Percentiles rank a stretch among this genome's conserved stretches.
These are phyloP conservation scores for Xylaria sp. DNA, from an alignment of 2,329 filamentous ascomycete genomes.

Conservation along the genomic window DNA sequence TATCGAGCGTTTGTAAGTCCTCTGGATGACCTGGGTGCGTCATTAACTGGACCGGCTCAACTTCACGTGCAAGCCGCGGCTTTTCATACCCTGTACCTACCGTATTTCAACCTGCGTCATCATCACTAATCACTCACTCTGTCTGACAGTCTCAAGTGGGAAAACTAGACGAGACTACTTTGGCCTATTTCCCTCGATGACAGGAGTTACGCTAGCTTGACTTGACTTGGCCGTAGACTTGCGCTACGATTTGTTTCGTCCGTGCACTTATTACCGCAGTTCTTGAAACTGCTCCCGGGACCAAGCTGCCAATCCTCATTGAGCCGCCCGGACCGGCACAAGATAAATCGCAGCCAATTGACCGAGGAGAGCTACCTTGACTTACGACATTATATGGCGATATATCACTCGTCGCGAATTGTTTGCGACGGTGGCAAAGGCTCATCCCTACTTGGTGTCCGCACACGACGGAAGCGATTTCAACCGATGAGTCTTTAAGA, in stretches of 20 bases:
- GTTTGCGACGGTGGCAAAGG: conserved; percentile 1
- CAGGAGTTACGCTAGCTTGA: conserved; percentile 5
- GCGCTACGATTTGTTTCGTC: conserved; percentile 5
- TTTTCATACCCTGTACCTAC: neutral
- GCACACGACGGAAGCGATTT: neutral
- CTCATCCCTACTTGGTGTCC: neutral
- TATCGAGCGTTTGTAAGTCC: conserved; percentile 5
- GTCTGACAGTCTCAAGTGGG: neutral
- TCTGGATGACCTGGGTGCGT: conserved; percentile 8
- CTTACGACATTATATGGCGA: conserved; percentile 3
- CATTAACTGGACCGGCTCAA: conserved; percentile 8
- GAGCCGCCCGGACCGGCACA: neutral
- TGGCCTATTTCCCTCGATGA: neutral
- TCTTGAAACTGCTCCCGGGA: conserved; percentile 15
- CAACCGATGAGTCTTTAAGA: neutral
- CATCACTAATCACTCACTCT: neutral
- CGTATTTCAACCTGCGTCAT: neutral
- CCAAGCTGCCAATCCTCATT: conserved; percentile 6
- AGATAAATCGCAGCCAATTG: neutral
- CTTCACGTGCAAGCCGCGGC: neutral
- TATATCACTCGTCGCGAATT: conserved; percentile 10
- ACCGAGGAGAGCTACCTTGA: neutral
- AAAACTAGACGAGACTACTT: neutral
- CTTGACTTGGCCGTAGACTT: conserved; percentile 5
- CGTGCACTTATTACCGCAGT: conserved; percentile 14